phyloP scores from a whole-genome alignment of 768 basidiomycete species.

The Amanita fuliginea region DNA sequence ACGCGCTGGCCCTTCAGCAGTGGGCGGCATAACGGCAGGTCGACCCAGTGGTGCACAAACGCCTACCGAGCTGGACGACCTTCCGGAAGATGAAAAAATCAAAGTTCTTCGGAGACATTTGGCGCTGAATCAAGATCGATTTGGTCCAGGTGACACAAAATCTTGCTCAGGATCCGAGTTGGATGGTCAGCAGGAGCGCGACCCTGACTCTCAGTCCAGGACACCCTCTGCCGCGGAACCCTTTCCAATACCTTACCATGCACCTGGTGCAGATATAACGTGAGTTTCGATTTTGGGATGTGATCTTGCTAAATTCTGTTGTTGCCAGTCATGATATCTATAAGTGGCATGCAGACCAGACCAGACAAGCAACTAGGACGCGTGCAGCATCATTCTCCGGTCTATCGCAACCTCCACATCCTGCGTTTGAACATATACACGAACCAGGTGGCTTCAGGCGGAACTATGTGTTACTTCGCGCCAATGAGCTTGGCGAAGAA shows the following conservation, averaged over 20 bases:
- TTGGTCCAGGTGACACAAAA: slow-evolving; percentile 26
- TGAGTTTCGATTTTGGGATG: slow-evolving; percentile 31
- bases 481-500: slow-evolving; percentile 52
- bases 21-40: slow-evolving; percentile 26
- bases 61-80: slow-evolving; percentile 36
- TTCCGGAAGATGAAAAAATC: slow-evolving; percentile 78
- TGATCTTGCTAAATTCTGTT: slow-evolving; percentile 6
- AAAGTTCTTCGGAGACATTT: slow-evolving; percentile 73
- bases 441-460: slow-evolving; percentile 93
- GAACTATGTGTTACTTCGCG: slow-evolving; percentile 70
- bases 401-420: slow-evolving; percentile 43
- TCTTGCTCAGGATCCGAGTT: slow-evolving; percentile 17
- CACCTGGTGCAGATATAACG: slow-evolving; percentile 88
- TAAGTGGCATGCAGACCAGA: slow-evolving; percentile 83
- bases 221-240: slow-evolving; percentile 30
- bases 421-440: slow-evolving; percentile 86
- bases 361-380: slow-evolving; percentile 44
- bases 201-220: slow-evolving; percentile 9
- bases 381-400: slow-evolving; percentile 67
- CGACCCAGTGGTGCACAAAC: slow-evolving; percentile 15
- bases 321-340: slow-evolving; percentile 72
- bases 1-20: not conserved
- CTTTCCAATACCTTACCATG: slow-evolving; percentile 84
- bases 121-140: slow-evolving; percentile 69
- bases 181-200: slow-evolving; percentile 18